Base-by-base conservation (phyloP, 129 eudicot species). In the Centrapalus pauciflorus region DNA sequence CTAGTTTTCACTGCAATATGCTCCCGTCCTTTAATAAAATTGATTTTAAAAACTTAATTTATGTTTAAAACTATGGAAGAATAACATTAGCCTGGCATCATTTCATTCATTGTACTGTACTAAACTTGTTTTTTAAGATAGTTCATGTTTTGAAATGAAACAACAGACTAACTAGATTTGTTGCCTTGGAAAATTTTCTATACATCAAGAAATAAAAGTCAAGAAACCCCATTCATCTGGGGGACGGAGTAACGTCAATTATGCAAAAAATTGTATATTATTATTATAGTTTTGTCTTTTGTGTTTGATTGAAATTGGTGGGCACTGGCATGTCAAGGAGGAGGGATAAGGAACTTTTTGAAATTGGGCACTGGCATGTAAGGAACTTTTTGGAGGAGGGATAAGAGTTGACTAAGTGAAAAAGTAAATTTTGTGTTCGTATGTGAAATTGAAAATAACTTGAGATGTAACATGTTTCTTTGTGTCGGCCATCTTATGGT, bases 401-500 rank as follows among this genome's bases (percentile, higher is more conserved):
- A 59, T 28, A 17, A 55, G 54, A 38, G 52, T 5, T 9, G 46
- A n/a, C 46, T 37, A 24, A 51, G 62, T 20, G 62, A 37, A 55
- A 57, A 13, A 43, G 2, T 54, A 28, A 26, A 3, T 28, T 46
- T 23, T 20, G 32, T 6, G 8, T 52, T 67, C 19, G 37, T 33
- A n/a, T 45, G 63, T 41, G 37, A 49, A 20, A 19, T 35, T 59
- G 59, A 33, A 29, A 23, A 17, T 58, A 33, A 27, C 59, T 61
- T 76, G 61, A 43, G 46, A 23, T 14, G 30, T 40, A 66, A 60
- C 60, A 5, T 46, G 41, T 13, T 66, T 27, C 13, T 25, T 45
- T 14, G 55, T 69, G 21, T 58, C 49, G 58, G 61, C 57, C 7
- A 37, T 46, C 5, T 73, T 40, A 46, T 66, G 73, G 55, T 69